Evolutionary conservation across 345 rosid genomes (phyloP).

Genomic region (Sisymbrium irio): DNA sequence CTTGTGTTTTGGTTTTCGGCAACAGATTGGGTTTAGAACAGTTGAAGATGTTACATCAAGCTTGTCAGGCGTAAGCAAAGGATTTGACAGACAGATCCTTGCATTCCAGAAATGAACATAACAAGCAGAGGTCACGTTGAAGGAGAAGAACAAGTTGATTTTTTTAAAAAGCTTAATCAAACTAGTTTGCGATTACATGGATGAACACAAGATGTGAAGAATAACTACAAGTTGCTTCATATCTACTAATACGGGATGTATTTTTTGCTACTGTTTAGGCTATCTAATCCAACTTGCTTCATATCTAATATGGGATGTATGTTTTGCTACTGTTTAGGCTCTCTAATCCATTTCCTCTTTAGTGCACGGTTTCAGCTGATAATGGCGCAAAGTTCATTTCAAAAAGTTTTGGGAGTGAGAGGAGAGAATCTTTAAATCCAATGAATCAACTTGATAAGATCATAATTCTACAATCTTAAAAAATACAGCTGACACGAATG

Average conservation of each 20-base stretch:
- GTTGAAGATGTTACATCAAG: constrained; percentile 72
- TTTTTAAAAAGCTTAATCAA: constrained; percentile 5
- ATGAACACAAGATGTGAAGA: neutral
- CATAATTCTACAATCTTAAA: neutral
- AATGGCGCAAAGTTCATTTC: neutral
- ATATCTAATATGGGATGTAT: neutral
- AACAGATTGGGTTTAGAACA: constrained; percentile 83
- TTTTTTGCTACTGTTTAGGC: constrained; percentile 10
- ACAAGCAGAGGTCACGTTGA: neutral
- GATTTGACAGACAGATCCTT: constrained; percentile 78
- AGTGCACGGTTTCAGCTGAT: neutral
- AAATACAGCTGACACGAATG: constrained; percentile 3
- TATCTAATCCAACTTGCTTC: neutral
- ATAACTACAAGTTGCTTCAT: neutral
- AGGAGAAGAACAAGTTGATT: neutral
- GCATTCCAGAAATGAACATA: constrained; percentile 64
- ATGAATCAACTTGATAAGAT: neutral
- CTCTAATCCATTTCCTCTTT: neutral
- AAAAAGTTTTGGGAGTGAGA: neutral
- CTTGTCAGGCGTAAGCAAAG: constrained; percentile 61
- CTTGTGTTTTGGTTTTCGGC: constrained; percentile 5
- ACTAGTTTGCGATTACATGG: constrained; percentile 1
- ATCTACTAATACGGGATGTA: neutral
- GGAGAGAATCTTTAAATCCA: neutral
- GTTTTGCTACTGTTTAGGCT: constrained; percentile 6